Conservation (phyloP, 2,329 filamentous ascomycete species). For the Ophiostoma tasmaniense region DNA sequence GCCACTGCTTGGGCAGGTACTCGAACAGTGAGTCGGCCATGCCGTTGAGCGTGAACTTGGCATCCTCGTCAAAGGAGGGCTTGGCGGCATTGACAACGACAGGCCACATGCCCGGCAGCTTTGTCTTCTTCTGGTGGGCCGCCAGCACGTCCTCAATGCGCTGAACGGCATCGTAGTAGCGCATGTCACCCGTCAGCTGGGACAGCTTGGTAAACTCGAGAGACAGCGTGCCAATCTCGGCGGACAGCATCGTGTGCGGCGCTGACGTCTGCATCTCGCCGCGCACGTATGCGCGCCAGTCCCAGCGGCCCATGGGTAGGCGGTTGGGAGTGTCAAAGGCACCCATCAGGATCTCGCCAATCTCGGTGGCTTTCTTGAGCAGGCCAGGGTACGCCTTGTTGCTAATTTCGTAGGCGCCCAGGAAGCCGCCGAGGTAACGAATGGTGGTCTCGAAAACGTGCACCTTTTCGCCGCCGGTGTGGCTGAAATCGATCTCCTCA, state of each 20-base stretch:
- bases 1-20: constrained; percentile 58
- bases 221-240: constrained; percentile 49
- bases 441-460: constrained; percentile 66
- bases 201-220: constrained; percentile 58
- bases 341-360: constrained; percentile 56
- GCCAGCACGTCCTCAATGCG: constrained; percentile 50
- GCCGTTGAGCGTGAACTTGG: constrained; percentile 47
- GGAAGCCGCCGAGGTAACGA: constrained; percentile 59
- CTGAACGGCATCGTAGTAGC: constrained; percentile 54
- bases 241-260: constrained; percentile 33
- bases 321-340: constrained; percentile 60
- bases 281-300: constrained; percentile 42
- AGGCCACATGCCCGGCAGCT: constrained; percentile 56
- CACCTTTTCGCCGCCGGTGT: constrained; percentile 40
- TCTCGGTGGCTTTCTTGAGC: constrained; percentile 52
- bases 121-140: constrained; percentile 43
- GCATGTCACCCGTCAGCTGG: constrained; percentile 51
- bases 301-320: constrained; percentile 54
- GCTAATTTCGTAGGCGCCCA: constrained; percentile 63
- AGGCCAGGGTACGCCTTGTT: constrained; percentile 43
- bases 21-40: constrained; percentile 53
- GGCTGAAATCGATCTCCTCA: constrained; percentile 52
- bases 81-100: constrained; percentile 42
- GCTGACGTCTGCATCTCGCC: constrained; percentile 35
- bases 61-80: constrained; percentile 47